Base-by-base conservation (phyloP, 495 filamentous ascomycete species). In the Penicillium daleae region DNA sequence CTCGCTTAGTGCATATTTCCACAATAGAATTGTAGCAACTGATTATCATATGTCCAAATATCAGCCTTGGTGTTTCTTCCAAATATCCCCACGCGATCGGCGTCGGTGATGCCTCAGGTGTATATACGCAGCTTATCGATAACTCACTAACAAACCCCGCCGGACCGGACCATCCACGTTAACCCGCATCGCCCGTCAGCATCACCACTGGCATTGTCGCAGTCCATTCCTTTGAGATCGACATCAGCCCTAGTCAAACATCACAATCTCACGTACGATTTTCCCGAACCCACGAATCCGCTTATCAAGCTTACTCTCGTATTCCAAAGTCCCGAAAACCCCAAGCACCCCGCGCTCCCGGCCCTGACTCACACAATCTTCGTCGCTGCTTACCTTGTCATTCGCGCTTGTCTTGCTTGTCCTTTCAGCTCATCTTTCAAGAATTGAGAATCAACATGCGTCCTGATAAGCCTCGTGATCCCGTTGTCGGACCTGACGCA, bases 401-500 rank as follows among this genome's bases (percentile, higher is more conserved):
- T 22, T 54, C 24, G 35, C 50, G 58, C 33, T 19, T 32, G 12
- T 15, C 27, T 8, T 31, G 17, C 33, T 8, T 2, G 13, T n/a
- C n/a, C n/a, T n/a, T n/a, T n/a, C 6, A 22, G 3, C 22, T 10
- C n/a, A 21, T 53, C 12, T 39, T n/a, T n/a, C 15, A 19, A 49
- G 24, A 39, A 15, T 21, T 3, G 31, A 26, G 54, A 17, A 51
- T 54, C 42, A 69, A 27, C 60, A 82, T 83, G 77, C 71, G 69
- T 31, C 74, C 76, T 59, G 70, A 76, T 63, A 72, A 63, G 57
- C 79, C 79, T 64, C 88, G 89, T 65, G 85, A 86, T 42, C 75
- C 80, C 40, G 80, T 91, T 63, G 83, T 88, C 27, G 96, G 95
- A 55, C 80, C 87, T 10, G 83, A 88, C 24, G 66, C 73, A 17